A percentile compares a stretch with the other conserved stretches of the same genome.
phyloP scores from a whole-genome alignment of 1,284 basidiomycete genomes.

The Moesziomyces globuligerus region DNA sequence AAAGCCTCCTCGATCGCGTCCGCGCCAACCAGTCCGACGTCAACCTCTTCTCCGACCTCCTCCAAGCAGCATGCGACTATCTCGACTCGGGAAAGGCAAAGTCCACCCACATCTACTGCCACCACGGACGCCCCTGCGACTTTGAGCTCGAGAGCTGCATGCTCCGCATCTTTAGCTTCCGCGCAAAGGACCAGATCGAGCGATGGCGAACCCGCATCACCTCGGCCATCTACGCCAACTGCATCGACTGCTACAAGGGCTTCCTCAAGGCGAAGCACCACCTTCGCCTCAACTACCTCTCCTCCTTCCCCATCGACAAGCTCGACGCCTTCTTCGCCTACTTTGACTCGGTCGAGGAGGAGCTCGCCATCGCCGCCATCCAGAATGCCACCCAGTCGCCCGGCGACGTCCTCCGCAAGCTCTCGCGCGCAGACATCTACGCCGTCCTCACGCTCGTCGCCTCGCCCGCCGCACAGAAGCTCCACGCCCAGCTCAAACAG shows the following conservation, averaged over 20 bases:
- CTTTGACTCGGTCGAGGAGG: slow-evolving; percentile 47
- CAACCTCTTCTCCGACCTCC: slow-evolving; percentile 36
- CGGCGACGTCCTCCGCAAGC: slow-evolving; percentile 19
- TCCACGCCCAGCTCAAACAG: slow-evolving; percentile 27
- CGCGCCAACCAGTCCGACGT: slow-evolving; percentile 27
- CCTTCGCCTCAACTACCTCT: slow-evolving; percentile 32
- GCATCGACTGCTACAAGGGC: slow-evolving; percentile 54
- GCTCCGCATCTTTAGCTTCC: slow-evolving; percentile 54
- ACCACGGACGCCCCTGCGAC: slow-evolving; percentile 35
- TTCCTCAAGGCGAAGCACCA: slow-evolving; percentile 42
- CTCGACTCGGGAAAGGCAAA: slow-evolving; percentile 35
- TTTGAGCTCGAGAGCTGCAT: slow-evolving; percentile 56
- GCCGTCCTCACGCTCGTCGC: slow-evolving; percentile 43
- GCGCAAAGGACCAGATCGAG: slow-evolving; percentile 34
- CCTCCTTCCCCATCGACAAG: slow-evolving; percentile 34
- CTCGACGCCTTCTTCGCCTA: slow-evolving; percentile 49
- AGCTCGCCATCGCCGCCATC: slow-evolving; percentile 35
- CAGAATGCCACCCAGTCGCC: slow-evolving; percentile 14
- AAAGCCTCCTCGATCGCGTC: slow-evolving; percentile 23
- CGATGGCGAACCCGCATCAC: slow-evolving; percentile 41
- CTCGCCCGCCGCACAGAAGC: slow-evolving; percentile 25
- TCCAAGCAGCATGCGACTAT: slow-evolving; percentile 39
- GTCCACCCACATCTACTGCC: slow-evolving; percentile 37
- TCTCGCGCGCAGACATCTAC: slow-evolving; percentile 40
- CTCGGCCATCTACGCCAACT: slow-evolving; percentile 40